Conservation (phyloP, 371 early-diverging fungal species). For the Capillidium heterosporum region DNA sequence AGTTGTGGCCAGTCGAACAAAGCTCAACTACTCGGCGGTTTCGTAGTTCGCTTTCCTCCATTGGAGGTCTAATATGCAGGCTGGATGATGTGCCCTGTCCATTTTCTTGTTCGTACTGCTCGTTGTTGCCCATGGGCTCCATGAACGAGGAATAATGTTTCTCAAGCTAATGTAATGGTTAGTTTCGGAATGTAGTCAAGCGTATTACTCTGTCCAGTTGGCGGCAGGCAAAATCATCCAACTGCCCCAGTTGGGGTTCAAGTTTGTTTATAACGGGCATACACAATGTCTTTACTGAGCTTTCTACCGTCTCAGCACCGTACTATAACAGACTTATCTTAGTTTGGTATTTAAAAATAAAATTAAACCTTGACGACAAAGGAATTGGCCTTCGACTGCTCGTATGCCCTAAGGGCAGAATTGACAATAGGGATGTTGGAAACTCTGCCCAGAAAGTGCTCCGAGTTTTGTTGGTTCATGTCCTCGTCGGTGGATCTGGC, state of each 20-base stretch:
- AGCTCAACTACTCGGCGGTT: background rate
- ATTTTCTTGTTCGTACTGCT: background rate
- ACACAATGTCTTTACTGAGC: constrained; percentile 40
- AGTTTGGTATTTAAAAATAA: background rate
- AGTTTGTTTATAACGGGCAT: constrained; percentile 39
- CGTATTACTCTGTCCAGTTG: constrained; percentile 43
- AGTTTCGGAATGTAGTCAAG: background rate
- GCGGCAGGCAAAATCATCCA: constrained; percentile 56
- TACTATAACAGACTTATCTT: constrained; percentile 12
- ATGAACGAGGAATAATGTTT: constrained; percentile 4
- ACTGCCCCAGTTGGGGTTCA: constrained; percentile 29
- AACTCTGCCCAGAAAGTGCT: constrained; percentile 46
- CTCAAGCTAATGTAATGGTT: background rate
- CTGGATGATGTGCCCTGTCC: background rate
- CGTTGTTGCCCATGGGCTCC: background rate
- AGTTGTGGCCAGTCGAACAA: background rate
- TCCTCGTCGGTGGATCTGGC: background rate
- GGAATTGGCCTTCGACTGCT: constrained; percentile 48
- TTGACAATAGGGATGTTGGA: constrained; percentile 64
- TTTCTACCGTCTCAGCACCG: constrained; percentile 61
- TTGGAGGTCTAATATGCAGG: background rate
- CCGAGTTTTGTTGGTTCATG: background rate
- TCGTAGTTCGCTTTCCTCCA: background rate
- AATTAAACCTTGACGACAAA: constrained; percentile 39
- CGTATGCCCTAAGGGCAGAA: constrained; percentile 53